phyloP scores from a whole-genome alignment of 202 grass and related monocot species.

The Setaria italica region DNA sequence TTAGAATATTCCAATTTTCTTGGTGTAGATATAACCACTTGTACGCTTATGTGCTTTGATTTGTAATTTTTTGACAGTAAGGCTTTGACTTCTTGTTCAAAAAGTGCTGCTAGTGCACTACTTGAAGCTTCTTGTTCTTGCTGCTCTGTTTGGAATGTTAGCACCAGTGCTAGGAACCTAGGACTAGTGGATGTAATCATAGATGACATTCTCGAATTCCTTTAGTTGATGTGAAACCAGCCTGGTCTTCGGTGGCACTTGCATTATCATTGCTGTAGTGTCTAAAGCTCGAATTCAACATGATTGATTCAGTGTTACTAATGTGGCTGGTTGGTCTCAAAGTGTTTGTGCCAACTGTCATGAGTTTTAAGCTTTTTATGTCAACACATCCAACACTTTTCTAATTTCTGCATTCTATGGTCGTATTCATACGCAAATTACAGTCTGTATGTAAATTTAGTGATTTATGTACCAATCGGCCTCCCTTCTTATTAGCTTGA shows the following conservation, averaged over 20 bases:
- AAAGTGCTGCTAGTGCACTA: background rate
- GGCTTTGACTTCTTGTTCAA: background rate
- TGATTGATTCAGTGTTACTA: slow-evolving; percentile 2
- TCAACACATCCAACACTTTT: background rate
- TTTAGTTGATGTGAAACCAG: slow-evolving; percentile 19
- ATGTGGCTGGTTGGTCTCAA: background rate
- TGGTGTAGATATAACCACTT: background rate
- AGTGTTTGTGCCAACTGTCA: background rate
- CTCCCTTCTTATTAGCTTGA: slow-evolving; percentile 20
- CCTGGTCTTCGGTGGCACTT: background rate
- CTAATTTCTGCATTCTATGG: background rate
- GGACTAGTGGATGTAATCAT: slow-evolving; percentile 30
- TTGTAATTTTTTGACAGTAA: background rate
- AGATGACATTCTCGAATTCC: background rate
- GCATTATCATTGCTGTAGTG: slow-evolving; percentile 10
- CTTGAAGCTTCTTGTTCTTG: background rate
- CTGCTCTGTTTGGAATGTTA: slow-evolving; percentile 17
- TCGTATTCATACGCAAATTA: background rate
- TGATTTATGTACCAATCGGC: background rate
- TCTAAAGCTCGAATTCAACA: background rate
- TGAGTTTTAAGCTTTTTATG: background rate
- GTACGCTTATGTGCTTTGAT: background rate
- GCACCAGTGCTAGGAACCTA: background rate
- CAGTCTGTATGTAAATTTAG: slow-evolving; percentile 19
- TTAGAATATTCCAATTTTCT: background rate